phyloP scores from a whole-genome alignment of 805 yeast genomes.

The Yarrowia yakushimensis region DNA sequence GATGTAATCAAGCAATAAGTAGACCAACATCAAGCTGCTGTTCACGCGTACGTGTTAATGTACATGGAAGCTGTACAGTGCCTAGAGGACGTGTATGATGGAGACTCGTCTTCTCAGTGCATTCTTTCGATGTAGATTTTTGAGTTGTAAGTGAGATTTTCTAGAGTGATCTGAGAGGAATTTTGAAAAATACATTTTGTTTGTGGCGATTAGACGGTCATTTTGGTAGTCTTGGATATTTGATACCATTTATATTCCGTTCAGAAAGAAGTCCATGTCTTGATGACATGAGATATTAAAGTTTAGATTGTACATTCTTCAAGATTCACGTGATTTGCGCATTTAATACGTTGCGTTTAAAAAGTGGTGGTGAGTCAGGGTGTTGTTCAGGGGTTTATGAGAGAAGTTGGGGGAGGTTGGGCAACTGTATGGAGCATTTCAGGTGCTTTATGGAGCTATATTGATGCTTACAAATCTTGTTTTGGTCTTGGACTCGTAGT shows the following conservation, averaged over 20 bases:
- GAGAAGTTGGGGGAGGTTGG: too few species aligned
- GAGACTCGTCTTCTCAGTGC: background rate
- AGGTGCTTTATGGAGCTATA: too few species aligned
- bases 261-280: background rate
- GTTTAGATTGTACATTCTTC: background rate
- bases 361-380: too few species aligned
- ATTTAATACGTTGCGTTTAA: too few species aligned
- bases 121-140: background rate
- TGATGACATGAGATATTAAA: background rate
- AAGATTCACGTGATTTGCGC: background rate
- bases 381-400: too few species aligned
- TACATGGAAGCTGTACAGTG: background rate
- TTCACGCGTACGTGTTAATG: background rate
- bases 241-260: background rate
- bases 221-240: background rate
- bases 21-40: too few species aligned
- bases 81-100: constrained; percentile 1
- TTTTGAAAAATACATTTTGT: background rate
- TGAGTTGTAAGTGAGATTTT: background rate
- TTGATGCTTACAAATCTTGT: too few species aligned
- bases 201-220: background rate
- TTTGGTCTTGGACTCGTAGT: too few species aligned
- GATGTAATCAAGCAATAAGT: too few species aligned
- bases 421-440: too few species aligned
- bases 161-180: background rate